Base-by-base conservation (phyloP, 129 eudicot genomes). In the Calendula officinalis region DNA sequence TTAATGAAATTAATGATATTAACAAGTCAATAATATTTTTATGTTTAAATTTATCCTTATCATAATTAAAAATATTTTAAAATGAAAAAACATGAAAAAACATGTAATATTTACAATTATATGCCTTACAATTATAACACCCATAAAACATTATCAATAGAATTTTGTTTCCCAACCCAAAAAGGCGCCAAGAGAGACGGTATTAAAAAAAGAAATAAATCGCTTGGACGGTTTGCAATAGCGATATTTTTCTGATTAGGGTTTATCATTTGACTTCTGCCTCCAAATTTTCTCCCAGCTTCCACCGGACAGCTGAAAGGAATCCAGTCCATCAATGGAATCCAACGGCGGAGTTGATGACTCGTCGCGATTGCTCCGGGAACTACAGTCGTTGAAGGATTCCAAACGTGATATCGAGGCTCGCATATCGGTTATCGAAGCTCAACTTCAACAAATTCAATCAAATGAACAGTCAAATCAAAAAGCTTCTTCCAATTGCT, bases 401-500 rank as follows among this genome's bases (percentile, higher is more conserved):
- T 53, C 84, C 3, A 92, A 81, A 71, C 68, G 67, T 4, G 78
- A 77, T 13, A 83, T 92, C 47, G 96, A 88, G 13, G 72, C 52
- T 22, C 83, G 80, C 7, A 88, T 92, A 15, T 85, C 96, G 1
- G 43, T 69, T 61, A 82, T 92, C 1, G 83, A 83, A 83, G 73
- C 79, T 41, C 83, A 81, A 70, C 89, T 92, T 62, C 76, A 46
- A 14, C 71, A 81, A 68, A 64, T 74, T 62, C 77, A 72, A 45
- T 52, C 54, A 17, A 62, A 66, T 47, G 58, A 68, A 12, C 36
- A 30, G 10, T 41, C 53, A 62, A 70, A 35, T 65, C 22, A 48
- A 2, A 47, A 34, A 12, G n/a, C 41, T 4, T 46, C 62, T 32
- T n/a, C 59, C 56, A 50, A 49, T 58, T 13, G 10, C 55, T 62